A percentile compares a stretch with the other conserved stretches of the same genome.
Evolutionary conservation across 371 early-diverging fungal genomes (phyloP).

Genomic region (Mortierella sp.): DNA sequence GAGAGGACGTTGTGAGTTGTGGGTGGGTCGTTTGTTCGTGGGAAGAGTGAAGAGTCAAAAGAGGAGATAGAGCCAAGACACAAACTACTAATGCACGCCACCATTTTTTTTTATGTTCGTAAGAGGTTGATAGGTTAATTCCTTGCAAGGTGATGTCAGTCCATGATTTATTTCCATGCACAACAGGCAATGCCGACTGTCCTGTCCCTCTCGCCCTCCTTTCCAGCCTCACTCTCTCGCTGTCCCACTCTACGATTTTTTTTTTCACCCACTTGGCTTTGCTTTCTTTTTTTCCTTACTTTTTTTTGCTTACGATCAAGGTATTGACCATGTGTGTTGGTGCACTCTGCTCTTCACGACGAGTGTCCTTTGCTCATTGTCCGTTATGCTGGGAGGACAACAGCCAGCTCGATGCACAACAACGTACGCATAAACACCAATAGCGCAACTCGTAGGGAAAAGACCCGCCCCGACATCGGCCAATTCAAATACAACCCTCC

Average conservation of each 20-base stretch:
- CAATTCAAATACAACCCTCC: neutral
- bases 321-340: conserved; percentile 23
- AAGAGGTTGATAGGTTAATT: neutral
- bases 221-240: neutral
- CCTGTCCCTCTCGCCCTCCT: neutral
- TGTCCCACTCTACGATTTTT: neutral
- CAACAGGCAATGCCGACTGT: neutral
- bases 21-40: neutral
- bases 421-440: neutral
- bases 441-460: neutral
- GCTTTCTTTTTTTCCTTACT: conserved; percentile 25
- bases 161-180: neutral
- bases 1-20: neutral
- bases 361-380: neutral
- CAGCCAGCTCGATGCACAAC: neutral
- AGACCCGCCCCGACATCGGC: neutral
- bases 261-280: conserved; percentile 9
- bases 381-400: neutral
- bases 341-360: neutral
- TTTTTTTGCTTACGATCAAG: conserved; percentile 56
- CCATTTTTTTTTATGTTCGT: neutral
- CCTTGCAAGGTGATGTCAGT: conserved; percentile 6
- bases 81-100: neutral
- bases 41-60: neutral
- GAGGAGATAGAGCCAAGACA: neutral